A percentile compares a stretch with the other conserved stretches of the same genome.
These are phyloP conservation scores for Lachancea lanzarotensis DNA, from an alignment of 805 yeast species.

Conservation along the genomic window DNA sequence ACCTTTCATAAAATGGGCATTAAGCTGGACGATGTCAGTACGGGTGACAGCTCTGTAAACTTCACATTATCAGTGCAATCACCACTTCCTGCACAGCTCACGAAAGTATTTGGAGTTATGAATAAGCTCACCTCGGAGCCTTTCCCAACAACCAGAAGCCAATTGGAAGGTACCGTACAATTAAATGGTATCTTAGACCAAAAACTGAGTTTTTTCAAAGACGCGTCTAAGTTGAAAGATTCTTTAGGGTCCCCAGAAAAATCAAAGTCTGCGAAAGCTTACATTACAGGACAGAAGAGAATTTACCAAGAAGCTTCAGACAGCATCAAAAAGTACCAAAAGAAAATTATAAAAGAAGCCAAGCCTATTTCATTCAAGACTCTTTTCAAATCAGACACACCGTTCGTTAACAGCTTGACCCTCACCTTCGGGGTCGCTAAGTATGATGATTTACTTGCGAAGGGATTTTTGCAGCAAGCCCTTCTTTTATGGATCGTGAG, in stretches of 20 bases:
- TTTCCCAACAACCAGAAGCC: conserved; percentile 44
- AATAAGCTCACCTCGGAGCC: conserved; percentile 46
- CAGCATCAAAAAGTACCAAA: conserved; percentile 20
- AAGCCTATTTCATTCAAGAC: conserved; percentile 46
- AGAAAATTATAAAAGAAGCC: conserved; percentile 42
- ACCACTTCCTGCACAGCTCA: conserved; percentile 40
- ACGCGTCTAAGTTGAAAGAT: conserved; percentile 23
- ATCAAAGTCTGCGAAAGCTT: conserved; percentile 33
- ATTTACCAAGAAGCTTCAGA: conserved; percentile 43
- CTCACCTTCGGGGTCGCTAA: conserved; percentile 50
- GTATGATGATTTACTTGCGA: conserved; percentile 44
- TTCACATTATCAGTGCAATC: conserved; percentile 33
- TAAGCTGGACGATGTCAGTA: conserved; percentile 35
- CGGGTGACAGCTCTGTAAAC: conserved; percentile 35
- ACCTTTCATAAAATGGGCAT: conserved; percentile 35
- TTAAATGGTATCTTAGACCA: conserved; percentile 44
- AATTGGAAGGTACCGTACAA: conserved; percentile 55
- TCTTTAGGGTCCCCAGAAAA: conserved; percentile 16
- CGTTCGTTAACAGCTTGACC: conserved; percentile 48
- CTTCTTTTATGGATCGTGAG: conserved; percentile 60
- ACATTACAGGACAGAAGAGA: conserved; percentile 43
- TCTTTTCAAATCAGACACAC: conserved; percentile 48
- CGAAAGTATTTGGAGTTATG: conserved; percentile 49
- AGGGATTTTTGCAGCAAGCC: conserved; percentile 49
- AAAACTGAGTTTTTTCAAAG: conserved; percentile 40